A percentile compares a stretch with the other conserved stretches of the same genome.
These are phyloP conservation scores for Lactarius quietus DNA, from an alignment of 768 basidiomycete species.

Conservation along the genomic window DNA sequence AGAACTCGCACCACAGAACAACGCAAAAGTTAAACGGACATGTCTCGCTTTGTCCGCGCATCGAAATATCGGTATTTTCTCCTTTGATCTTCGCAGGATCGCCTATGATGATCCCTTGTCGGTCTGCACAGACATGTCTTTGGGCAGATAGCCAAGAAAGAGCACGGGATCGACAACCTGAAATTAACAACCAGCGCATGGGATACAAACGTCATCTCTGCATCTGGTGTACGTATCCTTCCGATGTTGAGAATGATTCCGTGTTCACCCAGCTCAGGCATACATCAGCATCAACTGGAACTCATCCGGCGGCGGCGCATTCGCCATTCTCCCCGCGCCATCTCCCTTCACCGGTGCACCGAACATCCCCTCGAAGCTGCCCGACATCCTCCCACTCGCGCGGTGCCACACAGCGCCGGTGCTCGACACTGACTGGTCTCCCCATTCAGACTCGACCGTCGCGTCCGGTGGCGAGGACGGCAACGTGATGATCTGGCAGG, in stretches of 20 bases:
- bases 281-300: constrained; percentile 96
- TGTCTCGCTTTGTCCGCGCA: constrained; percentile 84
- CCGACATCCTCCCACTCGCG: constrained; percentile 88
- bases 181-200: constrained; percentile 88
- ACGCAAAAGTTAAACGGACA: constrained; percentile 29
- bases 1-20: not conserved
- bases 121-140: constrained; percentile 74
- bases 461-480: constrained; percentile 95
- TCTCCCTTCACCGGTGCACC: constrained; percentile 57
- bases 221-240: constrained; percentile 61
- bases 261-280: constrained; percentile 26
- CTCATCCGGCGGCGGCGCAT: constrained; percentile 88
- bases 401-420: constrained; percentile 81
- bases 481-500: constrained; percentile 88
- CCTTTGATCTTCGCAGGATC: constrained; percentile 7
- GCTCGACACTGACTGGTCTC: constrained; percentile 96
- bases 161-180: constrained; percentile 74
- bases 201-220: constrained; percentile 92
- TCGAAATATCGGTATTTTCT: constrained; percentile 77
- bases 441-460: constrained; percentile 86
- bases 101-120: constrained; percentile 5
- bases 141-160: constrained; percentile 83
- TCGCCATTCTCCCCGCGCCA: constrained; percentile 87
- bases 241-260: not conserved
- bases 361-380: constrained; percentile 72